A percentile compares a stretch with the other conserved stretches of the same genome.
Evolutionary conservation across 257 asterid species (phyloP).

Genomic region (Petunia axillaris): DNA sequence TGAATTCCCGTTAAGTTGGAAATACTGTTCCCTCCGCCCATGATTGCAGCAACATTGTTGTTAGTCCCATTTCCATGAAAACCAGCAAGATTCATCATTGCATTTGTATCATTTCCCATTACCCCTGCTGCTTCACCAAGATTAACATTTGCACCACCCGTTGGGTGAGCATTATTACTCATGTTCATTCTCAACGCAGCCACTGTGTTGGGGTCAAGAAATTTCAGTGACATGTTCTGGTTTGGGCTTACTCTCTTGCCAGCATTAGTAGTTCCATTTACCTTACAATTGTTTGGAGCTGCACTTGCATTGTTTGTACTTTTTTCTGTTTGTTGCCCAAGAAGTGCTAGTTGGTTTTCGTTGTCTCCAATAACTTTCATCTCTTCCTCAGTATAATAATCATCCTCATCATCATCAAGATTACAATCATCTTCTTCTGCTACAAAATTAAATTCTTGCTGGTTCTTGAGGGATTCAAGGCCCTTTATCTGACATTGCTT

Average conservation of each 20-base stretch:
- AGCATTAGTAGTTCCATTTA: conserved; percentile 31
- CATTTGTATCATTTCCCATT: conserved; percentile 46
- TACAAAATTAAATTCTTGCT: conserved; percentile 24
- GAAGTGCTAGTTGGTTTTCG: conserved; percentile 42
- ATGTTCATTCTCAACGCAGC: conserved; percentile 39
- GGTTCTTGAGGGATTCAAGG: conserved; percentile 50
- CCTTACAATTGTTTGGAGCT: conserved; percentile 31
- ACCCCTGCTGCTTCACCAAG: conserved; percentile 35
- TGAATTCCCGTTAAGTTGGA: background rate
- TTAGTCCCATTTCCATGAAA: conserved; percentile 41
- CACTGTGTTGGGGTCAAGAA: conserved; percentile 47
- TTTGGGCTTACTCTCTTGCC: conserved; percentile 42
- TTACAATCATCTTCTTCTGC: conserved; percentile 39
- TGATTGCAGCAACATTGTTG: conserved; percentile 24
- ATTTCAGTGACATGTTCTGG: conserved; percentile 38
- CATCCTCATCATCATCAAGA: conserved; percentile 33
- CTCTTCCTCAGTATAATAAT: conserved; percentile 38
- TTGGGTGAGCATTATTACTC: background rate
- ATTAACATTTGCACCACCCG: background rate
- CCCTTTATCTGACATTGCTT: conserved; percentile 29
- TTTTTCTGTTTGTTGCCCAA: conserved; percentile 45
- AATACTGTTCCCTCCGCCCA: background rate
- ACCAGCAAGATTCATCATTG: conserved; percentile 71
- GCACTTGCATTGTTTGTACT: conserved; percentile 38
- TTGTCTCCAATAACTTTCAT: conserved; percentile 39